phyloP scores from a whole-genome alignment of 2,329 filamentous ascomycete genomes.

The Penicillium hordei region DNA sequence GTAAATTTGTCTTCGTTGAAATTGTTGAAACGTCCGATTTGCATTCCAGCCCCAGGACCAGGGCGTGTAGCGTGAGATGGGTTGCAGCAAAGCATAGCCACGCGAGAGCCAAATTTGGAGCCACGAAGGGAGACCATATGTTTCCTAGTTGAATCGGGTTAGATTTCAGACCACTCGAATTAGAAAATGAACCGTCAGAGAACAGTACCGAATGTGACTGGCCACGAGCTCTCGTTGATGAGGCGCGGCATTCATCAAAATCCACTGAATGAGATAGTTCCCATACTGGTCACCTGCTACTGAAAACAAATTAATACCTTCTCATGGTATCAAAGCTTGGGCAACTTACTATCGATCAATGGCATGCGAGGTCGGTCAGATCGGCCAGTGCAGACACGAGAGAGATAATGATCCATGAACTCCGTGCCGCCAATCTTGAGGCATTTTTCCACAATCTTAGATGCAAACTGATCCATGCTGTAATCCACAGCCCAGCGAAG shows the following conservation, averaged over 20 bases:
- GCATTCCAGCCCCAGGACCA: slow-evolving; percentile 73
- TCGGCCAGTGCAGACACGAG: slow-evolving; percentile 89
- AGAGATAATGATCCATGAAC: slow-evolving; percentile 88
- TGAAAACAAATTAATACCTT: slow-evolving; percentile 27
- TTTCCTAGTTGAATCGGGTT: slow-evolving; percentile 55
- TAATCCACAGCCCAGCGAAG: slow-evolving; percentile 92
- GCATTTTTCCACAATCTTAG: slow-evolving; percentile 98
- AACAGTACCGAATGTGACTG: slow-evolving; percentile 71
- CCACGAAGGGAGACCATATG: slow-evolving; percentile 99
- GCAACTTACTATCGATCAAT: slow-evolving; percentile 76
- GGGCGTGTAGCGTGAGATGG: slow-evolving; percentile 85
- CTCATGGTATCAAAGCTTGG: background rate
- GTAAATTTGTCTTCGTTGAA: slow-evolving; percentile 46
- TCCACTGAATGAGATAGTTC: slow-evolving; percentile 97
- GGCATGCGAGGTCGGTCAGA: slow-evolving; percentile 91
- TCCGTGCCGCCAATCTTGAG: slow-evolving; percentile 92
- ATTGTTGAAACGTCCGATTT: slow-evolving; percentile 59
- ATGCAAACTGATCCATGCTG: slow-evolving; percentile 98
- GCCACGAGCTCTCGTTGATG: slow-evolving; percentile 93
- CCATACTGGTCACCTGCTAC: slow-evolving; percentile 97
- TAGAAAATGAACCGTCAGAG: background rate
- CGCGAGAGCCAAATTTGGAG: slow-evolving; percentile 96
- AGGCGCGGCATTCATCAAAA: slow-evolving; percentile 80
- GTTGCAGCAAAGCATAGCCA: slow-evolving; percentile 98
- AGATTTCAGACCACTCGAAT: background rate